These are phyloP conservation scores for Asterophora parasitica DNA, from an alignment of 768 basidiomycete genomes.

Conservation along the genomic window DNA sequence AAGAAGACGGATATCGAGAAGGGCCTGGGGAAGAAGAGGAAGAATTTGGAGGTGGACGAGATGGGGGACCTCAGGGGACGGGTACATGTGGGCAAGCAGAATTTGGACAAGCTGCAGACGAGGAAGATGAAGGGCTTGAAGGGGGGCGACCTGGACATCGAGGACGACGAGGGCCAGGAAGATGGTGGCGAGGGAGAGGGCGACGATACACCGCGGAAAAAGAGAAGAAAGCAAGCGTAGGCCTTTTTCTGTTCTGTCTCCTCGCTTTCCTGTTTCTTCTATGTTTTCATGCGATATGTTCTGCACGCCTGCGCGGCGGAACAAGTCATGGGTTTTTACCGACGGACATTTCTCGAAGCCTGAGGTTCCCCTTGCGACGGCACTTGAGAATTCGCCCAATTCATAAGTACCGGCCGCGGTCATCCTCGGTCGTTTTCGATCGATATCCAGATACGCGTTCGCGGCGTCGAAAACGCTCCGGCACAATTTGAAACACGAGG, in stretches of 20 bases:
- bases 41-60: constrained; percentile 95
- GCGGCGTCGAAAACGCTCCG: too few relatives aligned
- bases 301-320: too few relatives aligned
- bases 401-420: too few relatives aligned
- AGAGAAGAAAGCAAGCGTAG: constrained; percentile 17
- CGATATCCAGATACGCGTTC: too few relatives aligned
- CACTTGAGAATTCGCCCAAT: too few relatives aligned
- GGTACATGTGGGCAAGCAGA: constrained; percentile 87
- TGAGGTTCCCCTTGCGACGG: too few relatives aligned
- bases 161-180: constrained; percentile 19
- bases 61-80: constrained; percentile 95
- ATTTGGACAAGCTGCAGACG: constrained; percentile 79
- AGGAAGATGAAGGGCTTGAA: constrained; percentile 97
- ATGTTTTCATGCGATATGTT: too few relatives aligned
- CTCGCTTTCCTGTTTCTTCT: too few relatives aligned
- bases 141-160: constrained; percentile 24
- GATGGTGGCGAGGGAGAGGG: constrained; percentile 10
- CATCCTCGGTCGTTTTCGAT: too few relatives aligned
- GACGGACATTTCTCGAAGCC: too few relatives aligned
- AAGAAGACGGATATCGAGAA: constrained; percentile 84
- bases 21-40: constrained; percentile 87
- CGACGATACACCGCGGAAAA: constrained; percentile 14
- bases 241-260: neutral
- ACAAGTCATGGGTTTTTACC: too few relatives aligned
- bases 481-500: too few relatives aligned